A percentile compares a stretch with the other conserved stretches of the same genome.
Conservation (phyloP, 2,329 filamentous ascomycete species). For the Verruconis gallopava region DNA sequence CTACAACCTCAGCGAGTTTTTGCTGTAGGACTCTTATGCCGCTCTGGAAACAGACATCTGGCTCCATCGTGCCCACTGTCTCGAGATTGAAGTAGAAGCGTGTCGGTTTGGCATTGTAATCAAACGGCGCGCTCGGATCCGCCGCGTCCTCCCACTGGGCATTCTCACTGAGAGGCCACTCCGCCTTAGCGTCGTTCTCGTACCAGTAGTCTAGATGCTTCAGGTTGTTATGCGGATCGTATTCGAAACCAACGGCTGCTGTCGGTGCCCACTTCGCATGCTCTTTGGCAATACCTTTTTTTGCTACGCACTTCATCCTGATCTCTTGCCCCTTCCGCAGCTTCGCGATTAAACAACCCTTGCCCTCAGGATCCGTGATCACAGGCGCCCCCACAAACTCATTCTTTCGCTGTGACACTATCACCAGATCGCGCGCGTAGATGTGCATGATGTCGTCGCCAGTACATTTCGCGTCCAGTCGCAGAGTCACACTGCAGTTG, state of each 20-base stretch:
- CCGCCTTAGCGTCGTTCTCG: slow-evolving; percentile 66
- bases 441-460: slow-evolving; percentile 84
- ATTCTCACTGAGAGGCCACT: slow-evolving; percentile 82
- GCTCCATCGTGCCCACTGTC: slow-evolving; percentile 73
- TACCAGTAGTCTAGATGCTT: slow-evolving; percentile 91
- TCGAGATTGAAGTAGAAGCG: slow-evolving; percentile 94
- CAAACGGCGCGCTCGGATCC: slow-evolving; percentile 73
- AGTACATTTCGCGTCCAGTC: slow-evolving; percentile 73
- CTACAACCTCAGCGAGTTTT: slow-evolving; percentile 74
- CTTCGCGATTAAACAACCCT: slow-evolving; percentile 81
- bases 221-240: slow-evolving; percentile 94
- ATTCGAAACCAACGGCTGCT: slow-evolving; percentile 88
- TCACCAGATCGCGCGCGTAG: slow-evolving; percentile 77
- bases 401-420: slow-evolving; percentile 56
- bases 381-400: slow-evolving; percentile 68
- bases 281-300: slow-evolving; percentile 98
- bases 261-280: slow-evolving; percentile 97
- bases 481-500: slow-evolving; percentile 74
- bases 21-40: slow-evolving; percentile 81
- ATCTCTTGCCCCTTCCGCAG: slow-evolving; percentile 81
- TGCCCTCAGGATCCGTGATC: slow-evolving; percentile 67
- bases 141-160: slow-evolving; percentile 66
- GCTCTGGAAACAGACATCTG: slow-evolving; percentile 77
- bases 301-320: slow-evolving; percentile 81
- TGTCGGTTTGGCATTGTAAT: slow-evolving; percentile 74